Evolutionary conservation across 1,284 basidiomycete genomes (phyloP).

Genomic region (Pyrrhoderma noxium): DNA sequence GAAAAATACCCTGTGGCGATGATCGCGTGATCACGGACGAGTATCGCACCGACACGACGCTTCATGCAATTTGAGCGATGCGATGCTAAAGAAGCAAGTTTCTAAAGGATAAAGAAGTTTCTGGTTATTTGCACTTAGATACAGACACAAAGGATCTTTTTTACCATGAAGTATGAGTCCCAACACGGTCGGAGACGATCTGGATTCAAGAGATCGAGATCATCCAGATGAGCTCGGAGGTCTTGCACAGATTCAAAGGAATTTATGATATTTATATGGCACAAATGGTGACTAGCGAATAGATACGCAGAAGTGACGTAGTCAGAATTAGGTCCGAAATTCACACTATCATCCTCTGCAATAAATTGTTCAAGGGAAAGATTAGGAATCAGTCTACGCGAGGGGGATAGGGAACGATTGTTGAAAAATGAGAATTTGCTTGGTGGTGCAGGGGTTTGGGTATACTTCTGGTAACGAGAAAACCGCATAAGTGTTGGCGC

Average conservation of each 20-base stretch:
- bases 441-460: conserved; percentile 8
- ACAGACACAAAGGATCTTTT: no score
- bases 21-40: conserved; percentile 84
- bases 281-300: conserved; percentile 19
- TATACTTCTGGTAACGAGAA: conserved; percentile 44
- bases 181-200: conserved; percentile 80
- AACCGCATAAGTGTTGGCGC: conserved; percentile 69
- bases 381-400: not conserved
- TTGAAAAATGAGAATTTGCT: conserved; percentile 13
- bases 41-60: conserved; percentile 86
- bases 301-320: conserved; percentile 26
- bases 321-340: conserved; percentile 39
- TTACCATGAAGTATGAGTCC: conserved; percentile 95
- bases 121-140: no score
- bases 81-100: conserved; percentile 65
- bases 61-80: conserved; percentile 97
- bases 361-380: conserved; percentile 65
- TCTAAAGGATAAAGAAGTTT: conserved; percentile 14
- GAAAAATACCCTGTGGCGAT: conserved; percentile 76
- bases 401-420: conserved; percentile 1
- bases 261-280: conserved; percentile 61
- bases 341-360: conserved; percentile 50
- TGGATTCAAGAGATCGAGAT: conserved; percentile 60
- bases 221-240: conserved; percentile 59
- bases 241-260: conserved; percentile 48